Evolutionary conservation across 371 early-diverging fungal species (phyloP).

Genomic region (Neoconidiobolus thromboides): DNA sequence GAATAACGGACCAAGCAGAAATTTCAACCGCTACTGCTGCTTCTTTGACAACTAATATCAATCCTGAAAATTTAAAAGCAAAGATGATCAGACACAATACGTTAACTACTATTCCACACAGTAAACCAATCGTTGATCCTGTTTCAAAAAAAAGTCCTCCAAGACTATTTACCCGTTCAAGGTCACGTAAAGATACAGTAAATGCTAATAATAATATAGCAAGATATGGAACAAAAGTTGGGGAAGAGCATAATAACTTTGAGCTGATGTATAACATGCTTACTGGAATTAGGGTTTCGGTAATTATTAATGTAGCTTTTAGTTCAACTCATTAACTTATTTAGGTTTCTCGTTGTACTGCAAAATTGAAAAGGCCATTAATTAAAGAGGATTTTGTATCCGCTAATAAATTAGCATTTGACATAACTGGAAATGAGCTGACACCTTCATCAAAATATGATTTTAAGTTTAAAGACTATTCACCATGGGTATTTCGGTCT

Average conservation of each 20-base stretch:
- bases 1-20: no score
- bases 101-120: no score
- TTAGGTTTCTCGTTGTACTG: constrained; percentile 59
- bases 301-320: constrained; percentile 16
- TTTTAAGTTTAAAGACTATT: constrained; percentile 90
- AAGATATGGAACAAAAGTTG: constrained; percentile 28
- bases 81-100: no score
- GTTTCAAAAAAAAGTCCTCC: no score
- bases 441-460: constrained; percentile 88
- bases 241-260: constrained; percentile 44
- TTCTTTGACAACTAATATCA: no score
- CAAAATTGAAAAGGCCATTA: constrained; percentile 55
- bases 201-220: background rate
- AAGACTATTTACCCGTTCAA: no score
- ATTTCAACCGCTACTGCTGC: no score
- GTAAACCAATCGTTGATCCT: no score
- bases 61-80: no score
- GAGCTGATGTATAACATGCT: constrained; percentile 96
- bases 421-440: constrained; percentile 85
- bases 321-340: background rate
- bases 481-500: constrained; percentile 58
- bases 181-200: no score
- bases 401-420: constrained; percentile 84
- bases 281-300: constrained; percentile 72
- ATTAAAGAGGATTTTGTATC: constrained; percentile 59